phyloP scores from a whole-genome alignment of 306 rosid genomes.

The Cyamopsis tetragonoloba region DNA sequence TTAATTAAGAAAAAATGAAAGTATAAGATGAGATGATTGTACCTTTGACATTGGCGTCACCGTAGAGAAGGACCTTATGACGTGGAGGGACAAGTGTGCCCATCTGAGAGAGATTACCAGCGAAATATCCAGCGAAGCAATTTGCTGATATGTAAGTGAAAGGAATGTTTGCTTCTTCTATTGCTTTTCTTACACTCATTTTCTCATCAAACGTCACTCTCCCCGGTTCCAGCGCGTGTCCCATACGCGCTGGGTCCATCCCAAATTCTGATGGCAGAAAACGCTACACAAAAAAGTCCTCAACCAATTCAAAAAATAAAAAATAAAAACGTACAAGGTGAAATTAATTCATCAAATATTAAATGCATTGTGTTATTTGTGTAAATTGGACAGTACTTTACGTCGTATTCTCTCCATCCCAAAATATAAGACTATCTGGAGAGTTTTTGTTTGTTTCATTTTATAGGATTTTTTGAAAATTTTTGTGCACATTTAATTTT shows the following conservation, averaged over 20 bases:
- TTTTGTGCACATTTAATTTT: too few relatives aligned
- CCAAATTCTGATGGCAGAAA: conserved; percentile 92
- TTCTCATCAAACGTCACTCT: conserved; percentile 80
- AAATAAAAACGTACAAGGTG: too few relatives aligned
- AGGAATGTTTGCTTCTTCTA: conserved; percentile 76
- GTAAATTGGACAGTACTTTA: too few relatives aligned
- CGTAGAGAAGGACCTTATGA: conserved; percentile 54
- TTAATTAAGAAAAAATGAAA: too few relatives aligned
- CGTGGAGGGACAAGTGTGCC: conserved; percentile 55
- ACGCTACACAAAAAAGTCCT: conserved; percentile 47
- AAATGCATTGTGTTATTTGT: too few relatives aligned
- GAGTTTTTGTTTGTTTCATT: too few relatives aligned
- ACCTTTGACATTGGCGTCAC: conserved; percentile 78
- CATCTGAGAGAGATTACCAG: conserved; percentile 74
- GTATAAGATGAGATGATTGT: too few relatives aligned
- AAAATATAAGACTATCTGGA: too few relatives aligned
- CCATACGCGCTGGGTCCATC: conserved; percentile 73
- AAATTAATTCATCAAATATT: too few relatives aligned
- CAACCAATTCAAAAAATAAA: too few relatives aligned
- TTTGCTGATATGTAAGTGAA: conserved; percentile 74
- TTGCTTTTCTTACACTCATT: conserved; percentile 63
- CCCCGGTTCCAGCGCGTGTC: conserved; percentile 83
- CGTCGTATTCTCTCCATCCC: too few relatives aligned
- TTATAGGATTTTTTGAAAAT: too few relatives aligned
- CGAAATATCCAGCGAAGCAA: conserved; percentile 77